Base-by-base conservation (phyloP, 2,329 filamentous ascomycete genomes). In the Colletotrichum sp. region DNA sequence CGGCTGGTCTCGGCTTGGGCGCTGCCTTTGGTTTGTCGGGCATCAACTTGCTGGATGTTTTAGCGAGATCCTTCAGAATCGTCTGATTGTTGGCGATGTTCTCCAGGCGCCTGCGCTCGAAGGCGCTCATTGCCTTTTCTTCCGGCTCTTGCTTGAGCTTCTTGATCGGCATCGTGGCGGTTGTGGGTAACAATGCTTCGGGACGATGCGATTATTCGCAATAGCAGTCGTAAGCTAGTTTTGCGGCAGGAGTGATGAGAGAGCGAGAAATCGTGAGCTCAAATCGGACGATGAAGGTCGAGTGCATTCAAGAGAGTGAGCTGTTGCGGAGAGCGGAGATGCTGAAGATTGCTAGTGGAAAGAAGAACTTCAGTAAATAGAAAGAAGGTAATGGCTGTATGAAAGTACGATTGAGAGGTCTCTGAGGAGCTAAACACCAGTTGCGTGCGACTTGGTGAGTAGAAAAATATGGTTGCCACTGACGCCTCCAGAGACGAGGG, bases 41-140 rank as follows among this genome's bases (percentile, higher is more conserved):
- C 13, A 94, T 87, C n/a, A 92, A 89, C 66, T 91, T 92, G 27
- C 94, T 93, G 0, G 95, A 92, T 1, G 94, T 90, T 3, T 92
- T 91, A 3, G 94, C 93, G 2, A 98, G 90, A 75, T 96, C 94
- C 75, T 94, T 94, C 0, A 98, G 85, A 0, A 98, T 82, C 0
- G 93, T 95, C 84, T 96, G 94, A 80, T 98, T 97, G 70, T 94
- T 93, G 0, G 93, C 95, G 55, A 98, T 98, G 79, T 98, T 98
- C 76, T 96, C 95, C 19, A 95, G 91, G 1, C 96, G 91, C 79
- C 95, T 93, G 80, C 93, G 93, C 88, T 98, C 96, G 84, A 98
- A 98, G 52, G 95, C 95, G 84, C 94, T 98, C 80, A 98, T 87
- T 44, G 34, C 86, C 83, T 80, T 89, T 5, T 84, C 84, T 55